Base-by-base conservation (phyloP, 2,329 filamentous ascomycete species). In the Arthrobotrys pseudoclavata region DNA sequence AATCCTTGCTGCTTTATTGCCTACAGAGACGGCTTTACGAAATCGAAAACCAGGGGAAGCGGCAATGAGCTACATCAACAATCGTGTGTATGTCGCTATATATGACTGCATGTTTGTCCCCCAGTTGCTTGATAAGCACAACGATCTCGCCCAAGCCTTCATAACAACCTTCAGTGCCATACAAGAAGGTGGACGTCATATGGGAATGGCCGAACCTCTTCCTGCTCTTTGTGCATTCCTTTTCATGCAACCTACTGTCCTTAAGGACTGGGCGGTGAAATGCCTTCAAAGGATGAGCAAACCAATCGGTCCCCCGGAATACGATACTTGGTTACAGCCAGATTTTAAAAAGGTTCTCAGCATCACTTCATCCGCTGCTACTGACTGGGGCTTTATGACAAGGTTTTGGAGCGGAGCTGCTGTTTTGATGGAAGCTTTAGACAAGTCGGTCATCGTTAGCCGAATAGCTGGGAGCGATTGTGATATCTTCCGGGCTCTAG, bases 391-490 rank as follows among this genome's bases (percentile, higher is more conserved):
- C 9, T 70, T 80, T 22, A 64, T 63, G 63, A 74, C 79, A 22
- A 61, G 52, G 6, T 81, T 82, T 34, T 81, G 79, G 64, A 69
- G 64, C 20, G 81, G 80, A 2, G 31, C 80, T n/a, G 57, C 79
- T 12, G 80, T 70, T 34, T 79, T 82, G 22, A 76, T 81, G 31
- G 75, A 78, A 37, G 78, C 77, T 18, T 66, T 81, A 24, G 72
- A 70, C 15, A 79, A 80, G 47, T 71, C 80, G 20, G 77, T 82
- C 40, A 74, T 82, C 20, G 74, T 80, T 64, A 79, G 79, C 57
- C 80, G 80, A 26, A 81, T 82, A 52, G 80, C 80, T 52, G 81
- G 81, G 20, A 79, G 80, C 26, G 80, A 78, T 71, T 71, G 79
- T 67, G 81, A 82, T 72, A 79, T 81, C 15, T 81, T 82, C 24